phyloP scores from a whole-genome alignment of 2,329 filamentous ascomycete species.

The Tolypocladium amazonense region DNA sequence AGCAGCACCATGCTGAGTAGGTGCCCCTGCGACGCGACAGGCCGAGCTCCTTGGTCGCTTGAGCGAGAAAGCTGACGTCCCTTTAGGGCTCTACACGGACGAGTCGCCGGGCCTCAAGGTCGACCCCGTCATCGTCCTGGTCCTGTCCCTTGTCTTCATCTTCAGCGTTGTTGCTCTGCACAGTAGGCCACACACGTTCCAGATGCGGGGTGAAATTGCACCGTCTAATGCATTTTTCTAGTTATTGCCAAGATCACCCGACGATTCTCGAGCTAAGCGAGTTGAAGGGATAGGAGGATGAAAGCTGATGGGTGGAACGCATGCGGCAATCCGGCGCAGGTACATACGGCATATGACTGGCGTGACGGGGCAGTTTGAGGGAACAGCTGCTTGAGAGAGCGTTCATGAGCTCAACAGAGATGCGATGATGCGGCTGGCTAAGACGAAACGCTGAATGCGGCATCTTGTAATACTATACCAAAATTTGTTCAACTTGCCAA shows the following conservation, averaged over 20 bases:
- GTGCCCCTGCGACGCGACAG: constrained; percentile 21
- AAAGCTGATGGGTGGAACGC: background rate
- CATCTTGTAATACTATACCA: constrained; percentile 2
- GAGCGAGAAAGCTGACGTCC: constrained; percentile 13
- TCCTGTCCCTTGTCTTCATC: constrained; percentile 94
- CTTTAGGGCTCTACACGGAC: constrained; percentile 82
- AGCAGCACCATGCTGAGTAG: constrained; percentile 97
- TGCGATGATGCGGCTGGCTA: background rate
- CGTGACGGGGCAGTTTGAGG: background rate
- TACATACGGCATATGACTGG: background rate
- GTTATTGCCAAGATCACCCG: constrained; percentile 94
- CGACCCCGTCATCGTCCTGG: constrained; percentile 93
- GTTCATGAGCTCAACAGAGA: background rate
- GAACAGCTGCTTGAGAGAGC: background rate
- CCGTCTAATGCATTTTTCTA: constrained; percentile 27
- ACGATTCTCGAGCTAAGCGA: constrained; percentile 59
- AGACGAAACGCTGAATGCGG: background rate
- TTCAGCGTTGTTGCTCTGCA: constrained; percentile 97
- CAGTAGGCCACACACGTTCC: constrained; percentile 47
- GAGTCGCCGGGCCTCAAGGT: constrained; percentile 96
- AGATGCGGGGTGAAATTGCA: background rate
- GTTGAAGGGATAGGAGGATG: background rate
- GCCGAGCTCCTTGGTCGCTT: background rate
- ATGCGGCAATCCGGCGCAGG: background rate
- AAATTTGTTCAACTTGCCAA: background rate